A percentile compares a stretch with the other conserved stretches of the same genome.
Conservation (phyloP, 768 basidiomycete species). For the Lyophyllum atratum region DNA sequence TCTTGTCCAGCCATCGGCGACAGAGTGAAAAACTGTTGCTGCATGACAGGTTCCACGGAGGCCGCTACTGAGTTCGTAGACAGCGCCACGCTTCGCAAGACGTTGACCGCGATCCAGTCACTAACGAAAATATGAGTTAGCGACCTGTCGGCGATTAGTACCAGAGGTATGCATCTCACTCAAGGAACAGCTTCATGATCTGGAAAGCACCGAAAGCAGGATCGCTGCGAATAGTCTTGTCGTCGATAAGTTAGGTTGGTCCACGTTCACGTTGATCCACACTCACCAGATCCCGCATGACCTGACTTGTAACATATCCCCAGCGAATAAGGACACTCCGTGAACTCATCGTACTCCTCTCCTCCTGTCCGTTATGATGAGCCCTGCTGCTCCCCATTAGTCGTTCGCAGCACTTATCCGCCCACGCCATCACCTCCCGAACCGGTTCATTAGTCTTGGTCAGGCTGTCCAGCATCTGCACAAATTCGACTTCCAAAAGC, state of each 20-base stretch:
- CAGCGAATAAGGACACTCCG: conserved; percentile 86
- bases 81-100: conserved; percentile 81
- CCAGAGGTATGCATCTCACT: conserved; percentile 50
- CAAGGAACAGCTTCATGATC: conserved; percentile 87
- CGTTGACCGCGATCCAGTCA: conserved; percentile 91
- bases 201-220: conserved; percentile 93
- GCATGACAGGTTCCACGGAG: conserved; percentile 90
- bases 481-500: conserved; percentile 83
- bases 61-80: conserved; percentile 92
- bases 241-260: background rate
- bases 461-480: conserved; percentile 70
- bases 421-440: conserved; percentile 87
- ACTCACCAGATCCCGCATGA: conserved; percentile 88
- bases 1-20: conserved; percentile 92
- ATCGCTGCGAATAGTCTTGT: conserved; percentile 87
- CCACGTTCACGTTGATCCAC: conserved; percentile 1
- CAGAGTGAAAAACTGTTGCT: conserved; percentile 83
- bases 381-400: conserved; percentile 72
- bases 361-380: conserved; percentile 58
- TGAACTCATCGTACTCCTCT: conserved; percentile 81
- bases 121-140: conserved; percentile 38
- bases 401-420: conserved; percentile 85
- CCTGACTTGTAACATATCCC: conserved; percentile 92
- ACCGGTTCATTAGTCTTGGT: conserved; percentile 78
- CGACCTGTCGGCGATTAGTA: conserved; percentile 9